Base-by-base conservation (phyloP, 306 rosid species). In the Acmispon strigosus region DNA sequence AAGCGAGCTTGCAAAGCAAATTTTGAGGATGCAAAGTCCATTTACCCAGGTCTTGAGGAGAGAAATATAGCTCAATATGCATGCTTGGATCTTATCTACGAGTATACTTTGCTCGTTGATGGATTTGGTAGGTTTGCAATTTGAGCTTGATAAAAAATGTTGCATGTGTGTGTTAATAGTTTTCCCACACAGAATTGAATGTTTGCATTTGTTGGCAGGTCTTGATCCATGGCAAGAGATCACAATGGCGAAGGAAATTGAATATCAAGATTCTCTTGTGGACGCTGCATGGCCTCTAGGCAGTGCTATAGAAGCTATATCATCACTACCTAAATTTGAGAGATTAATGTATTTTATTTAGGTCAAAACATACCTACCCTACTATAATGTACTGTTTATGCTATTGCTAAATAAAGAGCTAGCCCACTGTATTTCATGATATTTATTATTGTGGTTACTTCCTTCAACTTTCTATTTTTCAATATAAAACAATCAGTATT, bases 231-330 rank as follows among this genome's bases (percentile, higher is more conserved):
- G 67, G 86, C 86, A 87, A 66, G 80, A 85, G 74, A 81, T 91
- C 22, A 89, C 92, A 13, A 65, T 84, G 84, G 88, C 85, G 73
- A 61, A 69, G 50, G 7, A 85, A 78, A 84, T 91, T 43, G 42
- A 76, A 42, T 91, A 91, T 50, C 49, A 69, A 2, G 84, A 80
- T 14, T 69, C 86, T 70, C 18, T 66, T 49, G 89, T 91, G 43
- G 92, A 86, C 64, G 86, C 89, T 5, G 86, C 91, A 20, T 88
- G 97, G 97, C 88, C 96, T 11, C 78, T 91, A 14, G 97, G 96
- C 62, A 86, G 85, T 43, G 97, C 97, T 53, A 88, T 88, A 9
- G 97, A 91, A 78, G 90, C 96, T 4, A 81, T 88, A 22, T 91
- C 96, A 32, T 42, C 86, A 1, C 29, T 85, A 48, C 54, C 72